Base-by-base conservation (phyloP, 2,329 filamentous ascomycete genomes). In the Cryphonectria radicalis region DNA sequence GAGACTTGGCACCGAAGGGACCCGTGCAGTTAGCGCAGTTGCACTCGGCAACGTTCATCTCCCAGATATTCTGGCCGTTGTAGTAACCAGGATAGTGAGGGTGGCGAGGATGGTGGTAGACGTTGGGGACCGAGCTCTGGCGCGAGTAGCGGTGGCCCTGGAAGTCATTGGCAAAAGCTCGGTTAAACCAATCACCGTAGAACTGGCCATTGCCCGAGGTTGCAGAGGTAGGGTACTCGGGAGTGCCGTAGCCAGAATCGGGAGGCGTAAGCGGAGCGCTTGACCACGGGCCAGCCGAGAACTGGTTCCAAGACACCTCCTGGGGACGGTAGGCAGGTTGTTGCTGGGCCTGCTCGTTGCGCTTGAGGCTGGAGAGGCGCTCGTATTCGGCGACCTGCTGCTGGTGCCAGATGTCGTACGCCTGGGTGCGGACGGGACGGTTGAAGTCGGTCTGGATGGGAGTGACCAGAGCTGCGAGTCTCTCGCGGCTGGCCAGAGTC, bases 191-290 rank as follows among this genome's bases (percentile, higher is more conserved):
- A 60, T 90, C 88, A 14, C 72, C 71, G 37, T 87, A 85, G 78
- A 89, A 89, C 50, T 83, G 85, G 32, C 84, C 81, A 69, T 88
- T 89, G 74, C 83, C 82, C 0, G 87, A 85, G 0, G 87, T 83
- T 4, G 87, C 85, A 59, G 87, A 89, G 78, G 86, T 84, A 65
- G 83, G 80, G 73, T 89, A 88, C 75, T 90, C 88, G 5, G 88
- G 88, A 0, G 88, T 90, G 60, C 87, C 87, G 70, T 90, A 90
- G 7, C 88, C 88, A 28, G 88, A 90, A 73, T 90, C 88, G 0
- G 88, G 88, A 2, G 88, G 88, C 0, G 88, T 89, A 70, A 89
- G 79, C 8, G 87, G 87, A 17, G 79, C 72, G 8, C 67, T 68
- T 32, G 76, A 74, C 83, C 83, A 82, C 19, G 85, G 81, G 53